These are phyloP conservation scores for Exophiala oligosperma DNA, from an alignment of 2,329 filamentous ascomycete species.

Conservation along the genomic window DNA sequence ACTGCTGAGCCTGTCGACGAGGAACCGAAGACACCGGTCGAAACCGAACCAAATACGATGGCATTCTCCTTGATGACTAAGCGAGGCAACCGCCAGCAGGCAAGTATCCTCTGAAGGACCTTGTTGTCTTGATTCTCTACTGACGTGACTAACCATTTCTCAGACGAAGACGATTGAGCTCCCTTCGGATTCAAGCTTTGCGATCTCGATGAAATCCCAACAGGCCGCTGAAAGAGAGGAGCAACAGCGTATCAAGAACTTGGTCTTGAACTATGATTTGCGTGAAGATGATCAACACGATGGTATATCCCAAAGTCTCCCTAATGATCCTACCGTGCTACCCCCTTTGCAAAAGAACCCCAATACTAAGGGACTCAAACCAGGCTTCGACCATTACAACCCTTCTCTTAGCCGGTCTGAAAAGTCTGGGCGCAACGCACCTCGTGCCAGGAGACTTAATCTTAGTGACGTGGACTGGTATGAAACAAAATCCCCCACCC, in stretches of 20 bases:
- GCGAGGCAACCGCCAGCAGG: conserved; percentile 92
- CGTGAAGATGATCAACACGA: conserved; percentile 78
- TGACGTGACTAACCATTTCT: conserved; percentile 13
- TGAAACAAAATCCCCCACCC: conserved; percentile 32
- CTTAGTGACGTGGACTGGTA: conserved; percentile 99
- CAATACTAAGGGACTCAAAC: conserved; percentile 36
- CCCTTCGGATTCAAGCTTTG: conserved; percentile 84
- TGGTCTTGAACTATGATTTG: conserved; percentile 95
- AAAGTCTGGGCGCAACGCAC: conserved; percentile 66
- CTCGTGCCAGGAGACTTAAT: conserved; percentile 86
- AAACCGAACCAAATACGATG: conserved; percentile 64
- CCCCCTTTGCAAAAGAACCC: conserved; percentile 30
- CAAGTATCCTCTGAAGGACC: conserved; percentile 38
- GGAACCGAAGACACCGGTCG: conserved; percentile 27
- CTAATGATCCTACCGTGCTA: conserved; percentile 42
- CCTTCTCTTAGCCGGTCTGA: conserved; percentile 44
- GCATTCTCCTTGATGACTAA: conserved; percentile 96
- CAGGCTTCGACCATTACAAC: conserved; percentile 44
- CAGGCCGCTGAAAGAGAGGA: conserved; percentile 94
- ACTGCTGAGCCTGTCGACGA: conserved; percentile 41
- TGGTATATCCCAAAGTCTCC: conserved; percentile 57
- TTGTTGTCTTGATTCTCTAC: not conserved
- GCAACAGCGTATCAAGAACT: conserved; percentile 96
- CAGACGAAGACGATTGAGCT: conserved; percentile 90
- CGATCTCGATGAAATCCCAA: conserved; percentile 92